Conservation (phyloP, 2,329 filamentous ascomycete genomes). For the Helminthosporium solani region DNA sequence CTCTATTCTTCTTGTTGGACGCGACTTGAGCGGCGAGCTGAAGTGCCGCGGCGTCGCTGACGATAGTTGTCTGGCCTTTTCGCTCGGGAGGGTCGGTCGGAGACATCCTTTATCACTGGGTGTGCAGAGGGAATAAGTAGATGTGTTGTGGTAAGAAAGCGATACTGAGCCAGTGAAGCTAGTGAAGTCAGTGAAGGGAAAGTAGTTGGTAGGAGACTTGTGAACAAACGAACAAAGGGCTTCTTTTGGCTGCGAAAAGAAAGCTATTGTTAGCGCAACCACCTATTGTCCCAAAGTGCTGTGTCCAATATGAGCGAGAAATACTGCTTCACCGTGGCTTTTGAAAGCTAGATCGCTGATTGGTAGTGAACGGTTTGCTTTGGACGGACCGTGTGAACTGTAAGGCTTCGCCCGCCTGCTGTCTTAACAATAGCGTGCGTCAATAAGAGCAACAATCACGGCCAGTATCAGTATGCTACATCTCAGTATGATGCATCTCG, state of each 20-base stretch:
- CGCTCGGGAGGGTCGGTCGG: neutral
- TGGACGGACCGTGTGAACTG: neutral
- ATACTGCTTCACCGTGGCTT: neutral
- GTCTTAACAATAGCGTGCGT: too few species aligned
- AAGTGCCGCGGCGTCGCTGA: neutral
- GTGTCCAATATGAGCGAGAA: neutral
- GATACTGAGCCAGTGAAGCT: neutral
- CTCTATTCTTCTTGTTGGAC: neutral
- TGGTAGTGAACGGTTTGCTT: neutral
- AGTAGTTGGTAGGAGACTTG: neutral
- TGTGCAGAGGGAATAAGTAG: neutral
- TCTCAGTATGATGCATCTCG: too few species aligned
- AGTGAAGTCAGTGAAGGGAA: neutral
- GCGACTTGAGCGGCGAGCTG: neutral
- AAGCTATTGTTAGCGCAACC: neutral
- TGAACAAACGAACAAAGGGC: neutral
- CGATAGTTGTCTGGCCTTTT: conserved; percentile 5
- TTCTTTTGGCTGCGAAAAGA: neutral
- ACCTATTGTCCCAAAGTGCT: neutral
- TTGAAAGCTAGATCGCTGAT: neutral
- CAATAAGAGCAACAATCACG: too few species aligned
- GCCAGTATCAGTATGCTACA: too few species aligned
- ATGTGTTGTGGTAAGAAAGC: neutral
- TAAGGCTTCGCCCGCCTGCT: neutral
- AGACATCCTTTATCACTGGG: neutral